These are phyloP conservation scores for Pythium pyrilobum DNA, from an alignment of 352 stramenopile species.

Conservation along the genomic window DNA sequence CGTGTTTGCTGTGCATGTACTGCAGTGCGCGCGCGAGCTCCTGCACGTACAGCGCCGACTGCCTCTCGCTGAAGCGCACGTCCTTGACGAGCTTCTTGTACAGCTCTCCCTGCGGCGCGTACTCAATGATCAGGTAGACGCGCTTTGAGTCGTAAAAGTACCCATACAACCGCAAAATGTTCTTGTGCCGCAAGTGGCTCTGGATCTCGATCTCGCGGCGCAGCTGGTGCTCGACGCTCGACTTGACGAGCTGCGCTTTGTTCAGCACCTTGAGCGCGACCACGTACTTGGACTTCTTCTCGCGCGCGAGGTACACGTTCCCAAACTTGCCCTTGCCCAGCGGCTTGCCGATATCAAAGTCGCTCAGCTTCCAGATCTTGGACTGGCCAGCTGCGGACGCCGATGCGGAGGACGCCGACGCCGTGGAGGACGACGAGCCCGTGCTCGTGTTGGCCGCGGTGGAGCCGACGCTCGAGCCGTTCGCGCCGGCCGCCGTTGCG, in stretches of 20 bases:
- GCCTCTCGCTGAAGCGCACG: constrained; percentile 91
- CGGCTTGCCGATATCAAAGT: constrained; percentile 99
- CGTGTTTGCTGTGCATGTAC: constrained; percentile 99
- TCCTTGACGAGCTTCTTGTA: constrained; percentile 96
- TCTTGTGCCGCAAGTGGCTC: constrained; percentile 95
- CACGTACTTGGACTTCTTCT: constrained; percentile 98
- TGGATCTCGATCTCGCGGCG: constrained; percentile 99
- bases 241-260: constrained; percentile 97
- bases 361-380: constrained; percentile 91
- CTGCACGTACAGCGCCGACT: constrained; percentile 92
- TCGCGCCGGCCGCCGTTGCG: not conserved
- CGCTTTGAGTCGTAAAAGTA: constrained; percentile 99
- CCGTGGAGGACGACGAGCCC: constrained; percentile 2
- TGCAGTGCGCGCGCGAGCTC: constrained; percentile 92
- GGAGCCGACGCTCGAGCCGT: constrained; percentile 5
- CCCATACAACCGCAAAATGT: constrained; percentile 97
- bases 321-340: constrained; percentile 98
- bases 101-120: constrained; percentile 95
- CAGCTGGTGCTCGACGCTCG: constrained; percentile 97
- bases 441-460: not conserved
- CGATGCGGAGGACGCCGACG: not conserved
- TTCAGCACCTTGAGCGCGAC: constrained; percentile 99
- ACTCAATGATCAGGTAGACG: constrained; percentile 99
- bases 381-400: not conserved
- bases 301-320: constrained; percentile 97